A percentile compares a stretch with the other conserved stretches of the same genome.
Conservation (phyloP, 306 rosid species). For the Prunus dulcis region DNA sequence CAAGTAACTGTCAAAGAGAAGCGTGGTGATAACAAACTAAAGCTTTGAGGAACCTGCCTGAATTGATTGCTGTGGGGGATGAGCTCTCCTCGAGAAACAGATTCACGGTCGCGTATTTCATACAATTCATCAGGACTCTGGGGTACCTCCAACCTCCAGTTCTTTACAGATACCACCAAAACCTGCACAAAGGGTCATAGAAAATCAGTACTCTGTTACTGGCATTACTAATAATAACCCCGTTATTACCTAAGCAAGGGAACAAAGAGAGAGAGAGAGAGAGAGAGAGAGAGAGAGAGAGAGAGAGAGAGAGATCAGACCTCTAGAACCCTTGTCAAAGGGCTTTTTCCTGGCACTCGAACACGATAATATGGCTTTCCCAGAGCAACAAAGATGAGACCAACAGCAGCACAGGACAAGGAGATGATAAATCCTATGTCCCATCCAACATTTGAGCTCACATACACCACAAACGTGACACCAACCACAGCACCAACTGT, state of each 20-base stretch:
- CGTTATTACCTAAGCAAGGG: background rate
- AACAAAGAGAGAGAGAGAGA: background rate
- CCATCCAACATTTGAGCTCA: conserved; percentile 35
- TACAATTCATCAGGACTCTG: conserved; percentile 1
- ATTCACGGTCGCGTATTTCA: background rate
- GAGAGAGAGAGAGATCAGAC: conserved; percentile 17
- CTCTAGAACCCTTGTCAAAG: conserved; percentile 42
- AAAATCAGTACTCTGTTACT: background rate
- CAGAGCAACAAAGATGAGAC: conserved; percentile 30
- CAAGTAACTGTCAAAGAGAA: background rate
- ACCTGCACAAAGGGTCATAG: background rate
- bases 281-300: background rate
- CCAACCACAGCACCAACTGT: conserved; percentile 47
- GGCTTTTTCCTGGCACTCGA: conserved; percentile 42
- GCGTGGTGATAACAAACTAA: background rate
- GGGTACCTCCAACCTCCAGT: conserved; percentile 3
- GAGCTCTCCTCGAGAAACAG: background rate
- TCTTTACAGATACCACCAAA: conserved; percentile 14
- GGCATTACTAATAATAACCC: background rate
- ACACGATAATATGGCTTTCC: conserved; percentile 47
- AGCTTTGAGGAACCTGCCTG: conserved; percentile 9
- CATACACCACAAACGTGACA: conserved; percentile 52
- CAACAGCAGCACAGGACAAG: conserved; percentile 33
- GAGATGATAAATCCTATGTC: conserved; percentile 49
- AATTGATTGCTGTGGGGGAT: conserved; percentile 11